Percentiles rank a stretch among this genome's conserved stretches.
Evolutionary conservation across 805 yeast genomes (phyloP).

Genomic region (Candida coquimbonensis): DNA sequence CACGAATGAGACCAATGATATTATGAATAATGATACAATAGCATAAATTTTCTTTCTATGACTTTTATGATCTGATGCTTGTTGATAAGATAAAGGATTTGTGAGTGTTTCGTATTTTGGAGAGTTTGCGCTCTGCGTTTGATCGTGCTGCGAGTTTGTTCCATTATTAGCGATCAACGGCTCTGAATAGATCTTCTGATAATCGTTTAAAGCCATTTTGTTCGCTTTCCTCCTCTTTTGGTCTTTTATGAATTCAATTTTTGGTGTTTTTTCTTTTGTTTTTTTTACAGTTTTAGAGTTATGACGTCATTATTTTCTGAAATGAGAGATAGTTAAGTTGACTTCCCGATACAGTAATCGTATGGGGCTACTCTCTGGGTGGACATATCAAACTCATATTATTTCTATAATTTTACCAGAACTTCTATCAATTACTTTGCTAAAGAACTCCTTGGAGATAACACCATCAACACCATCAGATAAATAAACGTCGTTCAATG

Average conservation of each 20-base stretch:
- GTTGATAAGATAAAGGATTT: not conserved
- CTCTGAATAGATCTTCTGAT: too few species aligned
- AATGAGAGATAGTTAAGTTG: not conserved
- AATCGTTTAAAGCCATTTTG: too few species aligned
- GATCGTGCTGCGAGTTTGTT: too few species aligned
- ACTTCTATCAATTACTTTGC: slow-evolving; percentile 26
- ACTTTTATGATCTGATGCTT: not conserved
- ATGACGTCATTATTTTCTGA: too few species aligned
- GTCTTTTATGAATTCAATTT: too few species aligned
- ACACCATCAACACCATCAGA: slow-evolving; percentile 57
- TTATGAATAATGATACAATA: slow-evolving; percentile 38
- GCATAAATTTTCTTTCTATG: slow-evolving; percentile 30
- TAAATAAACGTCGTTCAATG: slow-evolving; percentile 71
- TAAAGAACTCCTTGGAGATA: slow-evolving; percentile 39
- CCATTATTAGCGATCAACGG: too few species aligned
- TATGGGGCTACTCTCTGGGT: too few species aligned
- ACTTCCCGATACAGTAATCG: not conserved
- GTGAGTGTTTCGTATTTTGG: not conserved
- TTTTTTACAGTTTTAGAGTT: too few species aligned
- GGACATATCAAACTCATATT: too few species aligned
- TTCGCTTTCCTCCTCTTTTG: too few species aligned
- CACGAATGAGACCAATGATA: slow-evolving; percentile 58
- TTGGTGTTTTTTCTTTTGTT: too few species aligned
- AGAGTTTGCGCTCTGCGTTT: not conserved
- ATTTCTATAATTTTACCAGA: too few species aligned